phyloP scores from a whole-genome alignment of 176 grass and related monocot genomes.

The Guadua angustifolia region DNA sequence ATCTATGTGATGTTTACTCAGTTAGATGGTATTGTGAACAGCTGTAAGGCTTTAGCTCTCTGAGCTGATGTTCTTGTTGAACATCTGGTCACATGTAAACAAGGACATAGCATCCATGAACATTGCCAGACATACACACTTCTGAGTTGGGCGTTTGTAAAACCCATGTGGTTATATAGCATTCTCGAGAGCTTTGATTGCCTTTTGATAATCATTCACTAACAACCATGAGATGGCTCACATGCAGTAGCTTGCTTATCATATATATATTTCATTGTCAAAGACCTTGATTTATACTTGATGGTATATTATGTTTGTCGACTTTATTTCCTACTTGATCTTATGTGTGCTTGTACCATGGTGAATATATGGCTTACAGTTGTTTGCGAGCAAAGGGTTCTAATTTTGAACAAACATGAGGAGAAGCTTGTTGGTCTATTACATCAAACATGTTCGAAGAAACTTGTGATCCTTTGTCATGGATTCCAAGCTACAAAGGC shows the following conservation, averaged over 20 bases:
- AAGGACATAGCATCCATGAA: not conserved
- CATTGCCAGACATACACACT: not conserved
- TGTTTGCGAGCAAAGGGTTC: constrained; percentile 45
- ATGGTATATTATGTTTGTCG: not conserved
- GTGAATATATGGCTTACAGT: constrained; percentile 37
- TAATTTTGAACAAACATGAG: constrained; percentile 66
- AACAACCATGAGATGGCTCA: constrained; percentile 4
- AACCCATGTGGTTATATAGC: not conserved
- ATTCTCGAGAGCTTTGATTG: not conserved
- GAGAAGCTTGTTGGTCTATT: constrained; percentile 82
- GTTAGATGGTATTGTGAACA: not conserved
- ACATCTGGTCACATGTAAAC: not conserved
- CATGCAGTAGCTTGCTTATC: constrained; percentile 3
- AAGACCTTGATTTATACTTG: constrained; percentile 19
- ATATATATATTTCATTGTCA: constrained; percentile 13
- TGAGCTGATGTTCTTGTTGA: not conserved
- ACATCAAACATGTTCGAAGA: constrained; percentile 65
- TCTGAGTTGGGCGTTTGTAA: not conserved
- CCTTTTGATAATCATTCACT: not conserved
- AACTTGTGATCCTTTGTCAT: constrained; percentile 88
- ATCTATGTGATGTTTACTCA: not conserved
- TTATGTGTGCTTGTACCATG: constrained; percentile 13
- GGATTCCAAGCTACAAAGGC: constrained; percentile 89
- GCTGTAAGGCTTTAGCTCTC: not conserved
- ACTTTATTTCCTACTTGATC: constrained; percentile 12